These are phyloP conservation scores for Arthrobotrys entomopaga DNA, from an alignment of 2,329 filamentous ascomycete species.

Conservation along the genomic window DNA sequence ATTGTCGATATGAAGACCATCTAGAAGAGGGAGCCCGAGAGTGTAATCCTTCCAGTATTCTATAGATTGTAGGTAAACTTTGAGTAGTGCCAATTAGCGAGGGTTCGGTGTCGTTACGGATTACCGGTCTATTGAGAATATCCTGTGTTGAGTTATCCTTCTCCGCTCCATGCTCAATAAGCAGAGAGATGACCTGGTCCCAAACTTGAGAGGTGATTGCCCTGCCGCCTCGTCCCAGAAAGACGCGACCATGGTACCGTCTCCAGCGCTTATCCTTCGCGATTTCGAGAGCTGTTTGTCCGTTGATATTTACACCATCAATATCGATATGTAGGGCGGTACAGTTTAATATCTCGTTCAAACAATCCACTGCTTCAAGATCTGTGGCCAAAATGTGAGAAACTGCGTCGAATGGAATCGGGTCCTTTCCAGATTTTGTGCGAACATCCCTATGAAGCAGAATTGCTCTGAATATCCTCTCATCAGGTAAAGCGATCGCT, in stretches of 20 bases:
- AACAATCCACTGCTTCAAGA: background rate
- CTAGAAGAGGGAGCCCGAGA: background rate
- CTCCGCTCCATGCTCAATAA: background rate
- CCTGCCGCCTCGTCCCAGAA: no score
- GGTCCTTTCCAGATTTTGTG: background rate
- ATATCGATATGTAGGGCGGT: background rate
- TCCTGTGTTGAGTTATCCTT: background rate
- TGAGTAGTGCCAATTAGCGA: background rate
- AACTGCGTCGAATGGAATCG: background rate
- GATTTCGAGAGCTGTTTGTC: background rate
- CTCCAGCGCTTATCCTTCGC: background rate
- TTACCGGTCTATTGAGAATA: background rate
- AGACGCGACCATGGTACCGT: no score
- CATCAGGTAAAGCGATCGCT: background rate
- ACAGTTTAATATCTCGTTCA: background rate
- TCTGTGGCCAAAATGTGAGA: background rate
- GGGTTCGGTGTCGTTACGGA: background rate
- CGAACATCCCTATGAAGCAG: background rate
- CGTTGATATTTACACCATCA: background rate
- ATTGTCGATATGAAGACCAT: slow-evolving; percentile 22
- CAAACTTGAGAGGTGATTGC: no score
- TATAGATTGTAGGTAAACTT: background rate
- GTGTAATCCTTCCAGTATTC: background rate
- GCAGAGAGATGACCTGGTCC: background rate
- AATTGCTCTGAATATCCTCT: background rate